Evolutionary conservation across 257 asterid species (phyloP).

Genomic region (Primulina huaijiensis): DNA sequence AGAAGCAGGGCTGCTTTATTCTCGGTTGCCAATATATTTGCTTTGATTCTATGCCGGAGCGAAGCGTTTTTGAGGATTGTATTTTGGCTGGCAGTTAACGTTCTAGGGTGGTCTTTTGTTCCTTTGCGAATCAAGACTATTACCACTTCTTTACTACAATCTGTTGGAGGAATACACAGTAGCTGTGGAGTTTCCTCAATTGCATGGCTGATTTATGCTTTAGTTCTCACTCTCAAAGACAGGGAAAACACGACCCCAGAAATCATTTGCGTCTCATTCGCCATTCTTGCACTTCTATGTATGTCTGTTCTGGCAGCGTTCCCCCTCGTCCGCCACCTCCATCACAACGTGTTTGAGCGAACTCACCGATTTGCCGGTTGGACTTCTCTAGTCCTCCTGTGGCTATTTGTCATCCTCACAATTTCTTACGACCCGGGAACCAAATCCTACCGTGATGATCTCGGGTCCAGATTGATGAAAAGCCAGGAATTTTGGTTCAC

Average conservation of each 20-base stretch:
- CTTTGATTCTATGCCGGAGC: conserved; percentile 59
- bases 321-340: conserved; percentile 79
- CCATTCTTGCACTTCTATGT: conserved; percentile 49
- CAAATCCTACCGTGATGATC: conserved; percentile 35
- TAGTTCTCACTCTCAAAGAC: conserved; percentile 47
- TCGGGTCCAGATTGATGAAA: conserved; percentile 31
- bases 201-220: conserved; percentile 60
- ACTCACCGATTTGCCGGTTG: conserved; percentile 69
- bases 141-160: conserved; percentile 52
- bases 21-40: conserved; percentile 55
- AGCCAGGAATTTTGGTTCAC: conserved; percentile 64
- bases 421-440: conserved; percentile 47
- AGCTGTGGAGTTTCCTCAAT: conserved; percentile 70
- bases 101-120: conserved; percentile 53
- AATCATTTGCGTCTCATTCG: conserved; percentile 43
- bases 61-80: conserved; percentile 53
- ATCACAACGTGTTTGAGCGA: conserved; percentile 70
- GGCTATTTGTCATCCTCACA: conserved; percentile 52
- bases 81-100: conserved; percentile 62
- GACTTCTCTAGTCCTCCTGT: conserved; percentile 50
- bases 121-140: conserved; percentile 49
- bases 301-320: conserved; percentile 60
- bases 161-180: conserved; percentile 75
- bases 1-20: conserved; percentile 42
- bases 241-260: conserved; percentile 43